A percentile compares a stretch with the other conserved stretches of the same genome.
Conservation (phyloP, 2,329 filamentous ascomycete genomes). For the Sclerotinia sclerotiorum region DNA sequence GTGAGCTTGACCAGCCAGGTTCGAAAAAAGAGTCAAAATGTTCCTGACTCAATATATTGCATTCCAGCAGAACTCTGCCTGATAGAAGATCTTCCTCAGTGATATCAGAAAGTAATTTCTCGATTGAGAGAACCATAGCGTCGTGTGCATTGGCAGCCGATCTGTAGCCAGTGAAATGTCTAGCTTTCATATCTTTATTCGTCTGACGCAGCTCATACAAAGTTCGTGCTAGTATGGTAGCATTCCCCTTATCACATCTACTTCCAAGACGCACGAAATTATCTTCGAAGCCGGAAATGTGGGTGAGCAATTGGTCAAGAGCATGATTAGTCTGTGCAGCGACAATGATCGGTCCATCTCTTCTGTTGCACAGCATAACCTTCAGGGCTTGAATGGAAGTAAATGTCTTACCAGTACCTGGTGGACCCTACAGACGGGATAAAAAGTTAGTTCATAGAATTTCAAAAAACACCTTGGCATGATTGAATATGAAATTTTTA, state of each 20-base stretch:
- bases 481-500: neutral
- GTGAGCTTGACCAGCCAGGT: conserved; percentile 41
- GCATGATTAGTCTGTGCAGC: conserved; percentile 90
- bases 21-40: conserved; percentile 64
- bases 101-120: neutral
- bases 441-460: neutral
- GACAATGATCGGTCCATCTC: conserved; percentile 70
- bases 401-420: conserved; percentile 74
- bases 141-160: neutral
- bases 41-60: conserved; percentile 58
- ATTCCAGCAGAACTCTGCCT: conserved; percentile 52
- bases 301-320: conserved; percentile 71
- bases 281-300: conserved; percentile 51
- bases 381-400: conserved; percentile 73
- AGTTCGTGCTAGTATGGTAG: conserved; percentile 63
- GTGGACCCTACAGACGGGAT: conserved; percentile 58
- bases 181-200: conserved; percentile 36
- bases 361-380: conserved; percentile 61
- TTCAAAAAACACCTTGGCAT: conserved; percentile 41
- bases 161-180: neutral
- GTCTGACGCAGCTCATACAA: conserved; percentile 59
- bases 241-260: conserved; percentile 45
- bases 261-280: conserved; percentile 60
- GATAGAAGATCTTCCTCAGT: conserved; percentile 48
- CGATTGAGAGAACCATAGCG: neutral